Evolutionary conservation across 1,284 basidiomycete genomes (phyloP), one percentile per base, ranked within the genome.

Genomic region (Pyrrhoderma noxium): DNA sequence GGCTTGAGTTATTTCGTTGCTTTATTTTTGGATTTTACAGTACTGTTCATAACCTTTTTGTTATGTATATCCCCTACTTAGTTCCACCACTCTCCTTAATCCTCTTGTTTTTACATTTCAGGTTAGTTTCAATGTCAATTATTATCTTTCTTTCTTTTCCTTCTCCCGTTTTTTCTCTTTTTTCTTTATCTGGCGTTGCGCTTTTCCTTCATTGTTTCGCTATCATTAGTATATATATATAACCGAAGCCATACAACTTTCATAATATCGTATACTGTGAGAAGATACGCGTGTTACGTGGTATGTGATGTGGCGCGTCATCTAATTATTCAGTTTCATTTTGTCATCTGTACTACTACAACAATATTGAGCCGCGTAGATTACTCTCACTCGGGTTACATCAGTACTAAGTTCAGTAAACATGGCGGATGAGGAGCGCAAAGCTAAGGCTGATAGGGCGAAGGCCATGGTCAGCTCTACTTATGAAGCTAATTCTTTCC

Each of bases 401-500:
- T 11, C n/a, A n/a, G n/a, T 5, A 31, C 27, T 31, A 31, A 31
- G 27, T 31, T 31, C 38, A 40, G 5, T 7, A 40, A 16, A 7
- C 8, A 70, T 73, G 68, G 73, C 79, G 25, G 86, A 87, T 60
- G 82, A 82, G 52, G 88, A 89, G 56, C 77, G 87, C 54, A 84
- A 85, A 52, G 79, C 79, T 8, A 89, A 84, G 66, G 79, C 86
- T 55, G 88, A 87, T 2, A 77, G 87, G 57, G 87, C 84, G 52
- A 86, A 85, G 65, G 85, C 85, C 44, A 61, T 90, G 77, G 88
- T 89, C 43, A 31, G 38, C 16, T 40, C 21, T 40, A 14, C 38
- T 40, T 14, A 40, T 16, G n/a, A n/a, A 40, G 8, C 16, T 7
- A 40, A 40, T 40, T 11, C 9, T 11, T 16, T 11, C 11, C 38